phyloP scores from a whole-genome alignment of 2,329 filamentous ascomycete species.

The Colletotrichum ledebouriae region DNA sequence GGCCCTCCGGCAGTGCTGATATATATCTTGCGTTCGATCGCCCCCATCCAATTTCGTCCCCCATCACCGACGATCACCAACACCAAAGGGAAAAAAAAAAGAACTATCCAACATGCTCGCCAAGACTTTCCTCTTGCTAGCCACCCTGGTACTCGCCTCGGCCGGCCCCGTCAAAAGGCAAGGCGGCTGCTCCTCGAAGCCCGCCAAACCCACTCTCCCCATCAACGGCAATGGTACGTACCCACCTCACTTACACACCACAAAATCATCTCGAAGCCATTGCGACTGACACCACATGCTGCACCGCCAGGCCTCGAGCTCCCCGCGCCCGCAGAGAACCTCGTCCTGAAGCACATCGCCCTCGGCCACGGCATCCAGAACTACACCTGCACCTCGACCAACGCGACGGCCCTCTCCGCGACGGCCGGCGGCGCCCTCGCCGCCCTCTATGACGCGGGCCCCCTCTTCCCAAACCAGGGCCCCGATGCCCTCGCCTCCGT shows the following conservation, averaged over 20 bases:
- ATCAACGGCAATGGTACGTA: constrained; percentile 55
- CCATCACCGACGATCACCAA: constrained; percentile 23
- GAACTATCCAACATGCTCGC: constrained; percentile 44
- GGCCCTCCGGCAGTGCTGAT: constrained; percentile 29
- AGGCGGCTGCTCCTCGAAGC: constrained; percentile 42
- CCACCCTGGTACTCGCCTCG: constrained; percentile 51
- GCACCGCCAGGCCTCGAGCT: constrained; percentile 57
- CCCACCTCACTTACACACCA: constrained; percentile 36
- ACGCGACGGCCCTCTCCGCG: constrained; percentile 67
- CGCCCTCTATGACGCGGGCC: constrained; percentile 69
- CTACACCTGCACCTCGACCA: constrained; percentile 69
- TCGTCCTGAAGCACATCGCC: constrained; percentile 66
- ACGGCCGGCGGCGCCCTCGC: constrained; percentile 70
- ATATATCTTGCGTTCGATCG: constrained; percentile 30
- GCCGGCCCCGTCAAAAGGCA: constrained; percentile 47
- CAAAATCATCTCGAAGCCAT: constrained; percentile 5
- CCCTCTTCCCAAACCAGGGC: constrained; percentile 62
- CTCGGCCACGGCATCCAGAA: constrained; percentile 77
- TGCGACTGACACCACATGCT: constrained; percentile 39
- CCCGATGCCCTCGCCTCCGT: constrained; percentile 52
- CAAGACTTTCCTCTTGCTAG: constrained; percentile 51
- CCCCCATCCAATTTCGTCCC: not conserved
- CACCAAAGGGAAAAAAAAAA: not conserved
- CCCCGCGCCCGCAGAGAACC: constrained; percentile 53
- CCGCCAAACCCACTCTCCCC: constrained; percentile 53